Conservation (phyloP, 768 basidiomycete genomes). For the Boletus subcaerulescens region DNA sequence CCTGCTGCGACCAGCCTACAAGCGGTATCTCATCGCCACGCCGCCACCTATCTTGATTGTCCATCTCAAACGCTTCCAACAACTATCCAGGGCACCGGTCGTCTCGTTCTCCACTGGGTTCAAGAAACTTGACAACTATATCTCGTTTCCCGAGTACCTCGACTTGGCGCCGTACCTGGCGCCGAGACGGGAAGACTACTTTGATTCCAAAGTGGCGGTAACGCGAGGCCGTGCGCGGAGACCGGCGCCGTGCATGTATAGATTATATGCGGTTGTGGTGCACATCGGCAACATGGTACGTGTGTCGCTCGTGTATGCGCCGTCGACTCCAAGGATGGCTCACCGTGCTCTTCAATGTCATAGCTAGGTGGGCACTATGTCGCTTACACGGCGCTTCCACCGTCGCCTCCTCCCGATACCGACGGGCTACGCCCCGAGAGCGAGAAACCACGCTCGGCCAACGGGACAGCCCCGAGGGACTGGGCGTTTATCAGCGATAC, state of each 20-base stretch:
- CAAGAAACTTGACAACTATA: slow-evolving; percentile 89
- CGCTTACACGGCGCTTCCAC: slow-evolving; percentile 75
- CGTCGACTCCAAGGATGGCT: not conserved
- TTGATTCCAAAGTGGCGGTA: slow-evolving; percentile 37
- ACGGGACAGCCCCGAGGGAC: slow-evolving; percentile 38
- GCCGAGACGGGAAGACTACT: slow-evolving; percentile 72
- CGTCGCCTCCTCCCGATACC: slow-evolving; percentile 21
- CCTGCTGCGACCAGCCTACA: slow-evolving; percentile 82
- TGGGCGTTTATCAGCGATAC: slow-evolving; percentile 96
- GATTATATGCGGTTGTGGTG: slow-evolving; percentile 79
- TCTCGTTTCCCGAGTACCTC: slow-evolving; percentile 84
- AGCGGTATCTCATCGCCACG: slow-evolving; percentile 86
- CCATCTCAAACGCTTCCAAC: slow-evolving; percentile 94
- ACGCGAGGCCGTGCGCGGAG: slow-evolving; percentile 24
- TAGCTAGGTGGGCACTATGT: slow-evolving; percentile 90
- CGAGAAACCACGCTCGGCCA: slow-evolving; percentile 8
- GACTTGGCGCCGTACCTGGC: slow-evolving; percentile 86
- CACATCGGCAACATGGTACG: slow-evolving; percentile 86
- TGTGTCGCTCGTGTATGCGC: slow-evolving; percentile 6
- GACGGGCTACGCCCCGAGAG: slow-evolving; percentile 4
- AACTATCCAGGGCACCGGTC: slow-evolving; percentile 61
- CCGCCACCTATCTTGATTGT: slow-evolving; percentile 88
- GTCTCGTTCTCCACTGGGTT: slow-evolving; percentile 67
- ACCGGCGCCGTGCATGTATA: slow-evolving; percentile 54
- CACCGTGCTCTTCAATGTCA: not conserved